A percentile compares a stretch with the other conserved stretches of the same genome.
Evolutionary conservation across 2,329 filamentous ascomycete species (phyloP).

Genomic region (Aquanectria penicillioides): DNA sequence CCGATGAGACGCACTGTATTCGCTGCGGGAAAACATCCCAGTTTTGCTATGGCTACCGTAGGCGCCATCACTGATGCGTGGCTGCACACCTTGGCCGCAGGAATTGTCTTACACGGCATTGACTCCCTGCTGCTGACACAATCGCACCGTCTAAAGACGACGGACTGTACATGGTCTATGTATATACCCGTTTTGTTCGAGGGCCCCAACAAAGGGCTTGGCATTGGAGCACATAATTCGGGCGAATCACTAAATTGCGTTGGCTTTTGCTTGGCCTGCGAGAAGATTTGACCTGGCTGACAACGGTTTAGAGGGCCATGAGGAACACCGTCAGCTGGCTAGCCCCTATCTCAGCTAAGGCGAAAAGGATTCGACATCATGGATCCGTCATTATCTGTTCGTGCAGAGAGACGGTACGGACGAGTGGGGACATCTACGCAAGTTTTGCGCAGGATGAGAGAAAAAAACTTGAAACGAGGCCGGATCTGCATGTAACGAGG

Average conservation of each 20-base stretch:
- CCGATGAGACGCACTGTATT: slow-evolving; percentile 11
- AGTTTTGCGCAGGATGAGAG: slow-evolving; percentile 5
- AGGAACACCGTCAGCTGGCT: slow-evolving; percentile 7
- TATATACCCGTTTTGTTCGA: slow-evolving; percentile 11
- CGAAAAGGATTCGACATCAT: slow-evolving; percentile 4
- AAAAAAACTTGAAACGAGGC: slow-evolving; percentile 35
- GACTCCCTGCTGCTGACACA: slow-evolving; percentile 35
- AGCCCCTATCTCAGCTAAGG: slow-evolving; percentile 11
- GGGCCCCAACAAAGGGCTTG: slow-evolving; percentile 21
- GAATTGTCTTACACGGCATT: slow-evolving; percentile 37
- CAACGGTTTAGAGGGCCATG: not conserved
- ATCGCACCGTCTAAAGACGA: slow-evolving; percentile 18
- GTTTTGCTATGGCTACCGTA: slow-evolving; percentile 2
- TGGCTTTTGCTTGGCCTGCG: slow-evolving; percentile 15
- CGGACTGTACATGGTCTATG: not conserved
- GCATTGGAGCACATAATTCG: slow-evolving; percentile 21
- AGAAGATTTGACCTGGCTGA: slow-evolving; percentile 10
- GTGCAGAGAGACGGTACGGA: slow-evolving; percentile 8
- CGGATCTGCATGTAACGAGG: slow-evolving; percentile 40
- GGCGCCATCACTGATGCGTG: slow-evolving; percentile 22
- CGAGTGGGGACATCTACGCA: slow-evolving; percentile 6
- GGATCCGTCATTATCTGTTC: slow-evolving; percentile 12
- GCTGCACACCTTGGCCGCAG: slow-evolving; percentile 32
- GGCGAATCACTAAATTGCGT: slow-evolving; percentile 23
- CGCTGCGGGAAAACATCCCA: slow-evolving; percentile 2